Evolutionary conservation across 2,329 filamentous ascomycete species (phyloP).

Genomic region (Sporothrix dimorphospora): DNA sequence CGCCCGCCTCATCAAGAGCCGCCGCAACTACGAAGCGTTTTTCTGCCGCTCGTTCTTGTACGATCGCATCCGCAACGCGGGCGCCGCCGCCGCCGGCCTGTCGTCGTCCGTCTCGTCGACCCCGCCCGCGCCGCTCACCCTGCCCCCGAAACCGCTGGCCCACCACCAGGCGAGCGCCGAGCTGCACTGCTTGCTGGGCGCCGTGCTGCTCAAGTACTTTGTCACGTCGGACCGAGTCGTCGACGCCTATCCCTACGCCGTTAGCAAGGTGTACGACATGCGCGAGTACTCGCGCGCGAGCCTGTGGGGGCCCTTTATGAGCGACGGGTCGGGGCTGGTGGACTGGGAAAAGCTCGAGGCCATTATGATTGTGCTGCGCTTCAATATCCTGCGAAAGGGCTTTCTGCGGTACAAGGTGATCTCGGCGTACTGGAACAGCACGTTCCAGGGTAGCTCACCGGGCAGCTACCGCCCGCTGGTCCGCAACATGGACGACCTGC

Average conservation of each 20-base stretch:
- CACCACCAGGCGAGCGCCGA: constrained; percentile 68
- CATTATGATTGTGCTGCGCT: constrained; percentile 65
- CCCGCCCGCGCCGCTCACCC: neutral
- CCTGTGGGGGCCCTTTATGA: constrained; percentile 72
- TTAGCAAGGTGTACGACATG: constrained; percentile 73
- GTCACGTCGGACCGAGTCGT: constrained; percentile 41
- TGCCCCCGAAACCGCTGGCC: constrained; percentile 41
- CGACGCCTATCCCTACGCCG: constrained; percentile 62
- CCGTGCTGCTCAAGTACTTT: constrained; percentile 52
- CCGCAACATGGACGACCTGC: constrained; percentile 42
- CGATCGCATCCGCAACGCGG: constrained; percentile 43
- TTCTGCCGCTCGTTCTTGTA: constrained; percentile 68
- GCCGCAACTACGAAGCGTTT: constrained; percentile 60
- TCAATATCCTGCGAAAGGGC: constrained; percentile 60
- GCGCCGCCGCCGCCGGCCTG: neutral
- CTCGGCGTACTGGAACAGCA: constrained; percentile 55
- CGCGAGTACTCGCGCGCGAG: constrained; percentile 65
- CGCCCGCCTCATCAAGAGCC: constrained; percentile 47
- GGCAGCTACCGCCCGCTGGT: constrained; percentile 50
- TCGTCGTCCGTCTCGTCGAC: neutral
- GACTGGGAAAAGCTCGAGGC: constrained; percentile 84
- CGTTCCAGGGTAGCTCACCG: constrained; percentile 60
- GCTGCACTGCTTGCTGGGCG: constrained; percentile 70
- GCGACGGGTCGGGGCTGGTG: constrained; percentile 63
- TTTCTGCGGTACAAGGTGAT: constrained; percentile 51